phyloP scores from a whole-genome alignment of 192 early-diverging fungal genomes.

The Chytriomyces confervae region DNA sequence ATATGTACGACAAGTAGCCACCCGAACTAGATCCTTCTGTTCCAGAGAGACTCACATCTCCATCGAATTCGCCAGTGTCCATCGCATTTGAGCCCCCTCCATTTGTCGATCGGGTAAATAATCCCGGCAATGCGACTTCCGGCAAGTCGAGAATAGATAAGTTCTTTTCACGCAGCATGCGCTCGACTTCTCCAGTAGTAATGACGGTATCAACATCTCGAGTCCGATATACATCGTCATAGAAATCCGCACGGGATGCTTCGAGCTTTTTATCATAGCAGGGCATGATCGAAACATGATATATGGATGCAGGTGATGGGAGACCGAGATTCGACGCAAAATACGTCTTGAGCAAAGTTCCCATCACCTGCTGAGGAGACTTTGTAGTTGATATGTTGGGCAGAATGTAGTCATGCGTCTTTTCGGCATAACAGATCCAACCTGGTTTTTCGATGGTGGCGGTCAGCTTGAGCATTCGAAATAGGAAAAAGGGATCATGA shows the following conservation, averaged over 20 bases:
- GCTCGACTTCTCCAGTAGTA: constrained; percentile 91
- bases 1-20: constrained; percentile 87
- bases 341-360: constrained; percentile 87
- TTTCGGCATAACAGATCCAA: constrained; percentile 99
- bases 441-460: constrained; percentile 44
- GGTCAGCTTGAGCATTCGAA: background rate
- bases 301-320: constrained; percentile 72
- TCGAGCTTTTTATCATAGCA: constrained; percentile 99
- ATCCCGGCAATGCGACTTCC: constrained; percentile 57
- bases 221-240: constrained; percentile 76
- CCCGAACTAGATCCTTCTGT: constrained; percentile 86
- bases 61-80: background rate
- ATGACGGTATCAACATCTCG: constrained; percentile 97
- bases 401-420: constrained; percentile 89
- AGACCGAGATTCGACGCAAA: constrained; percentile 68
- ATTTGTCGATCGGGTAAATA: constrained; percentile 22
- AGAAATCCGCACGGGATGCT: constrained; percentile 92
- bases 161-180: constrained; percentile 76
- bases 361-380: constrained; percentile 99
- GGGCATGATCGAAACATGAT: constrained; percentile 95
- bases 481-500: background rate
- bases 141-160: constrained; percentile 47
- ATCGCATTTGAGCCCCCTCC: background rate
- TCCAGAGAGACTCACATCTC: constrained; percentile 53
- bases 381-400: constrained; percentile 88